Evolutionary conservation across 2,329 filamentous ascomycete genomes (phyloP).

Genomic region (Exophiala calicioides): DNA sequence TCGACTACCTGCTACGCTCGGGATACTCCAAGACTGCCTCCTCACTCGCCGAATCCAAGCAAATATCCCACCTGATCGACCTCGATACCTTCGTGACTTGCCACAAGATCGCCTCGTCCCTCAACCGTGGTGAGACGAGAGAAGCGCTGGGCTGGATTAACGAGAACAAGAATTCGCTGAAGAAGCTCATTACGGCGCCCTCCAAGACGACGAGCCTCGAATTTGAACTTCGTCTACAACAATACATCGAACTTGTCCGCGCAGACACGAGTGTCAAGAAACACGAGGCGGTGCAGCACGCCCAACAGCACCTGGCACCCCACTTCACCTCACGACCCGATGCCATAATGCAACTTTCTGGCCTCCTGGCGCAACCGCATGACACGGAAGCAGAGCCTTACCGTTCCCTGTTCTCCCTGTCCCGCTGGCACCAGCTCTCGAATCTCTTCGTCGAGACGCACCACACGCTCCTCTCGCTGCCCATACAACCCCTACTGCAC

Average conservation of each 20-base stretch:
- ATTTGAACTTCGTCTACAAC: constrained; percentile 88
- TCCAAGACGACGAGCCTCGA: constrained; percentile 63
- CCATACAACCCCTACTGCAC: constrained; percentile 80
- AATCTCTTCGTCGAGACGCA: constrained; percentile 81
- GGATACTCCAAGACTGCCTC: constrained; percentile 79
- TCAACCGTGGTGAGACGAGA: constrained; percentile 68
- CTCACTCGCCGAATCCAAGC: constrained; percentile 71
- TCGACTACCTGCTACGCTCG: constrained; percentile 87
- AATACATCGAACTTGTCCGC: constrained; percentile 89
- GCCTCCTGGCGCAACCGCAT: constrained; percentile 73
- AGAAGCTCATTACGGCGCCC: constrained; percentile 63
- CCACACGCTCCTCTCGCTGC: constrained; percentile 80
- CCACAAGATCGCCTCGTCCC: constrained; percentile 71
- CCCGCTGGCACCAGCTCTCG: constrained; percentile 75
- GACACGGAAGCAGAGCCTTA: constrained; percentile 62
- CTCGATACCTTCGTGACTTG: constrained; percentile 84
- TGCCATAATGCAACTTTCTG: constrained; percentile 72
- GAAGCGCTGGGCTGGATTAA: constrained; percentile 87
- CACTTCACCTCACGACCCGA: constrained; percentile 68
- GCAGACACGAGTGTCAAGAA: constrained; percentile 64
- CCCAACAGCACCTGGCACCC: constrained; percentile 75
- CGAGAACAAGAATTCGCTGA: constrained; percentile 89
- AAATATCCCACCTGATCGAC: constrained; percentile 80
- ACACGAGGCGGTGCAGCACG: constrained; percentile 76
- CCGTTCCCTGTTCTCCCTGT: constrained; percentile 69